Base-by-base conservation (phyloP, 306 rosid genomes). In the Trifolium subterraneum region DNA sequence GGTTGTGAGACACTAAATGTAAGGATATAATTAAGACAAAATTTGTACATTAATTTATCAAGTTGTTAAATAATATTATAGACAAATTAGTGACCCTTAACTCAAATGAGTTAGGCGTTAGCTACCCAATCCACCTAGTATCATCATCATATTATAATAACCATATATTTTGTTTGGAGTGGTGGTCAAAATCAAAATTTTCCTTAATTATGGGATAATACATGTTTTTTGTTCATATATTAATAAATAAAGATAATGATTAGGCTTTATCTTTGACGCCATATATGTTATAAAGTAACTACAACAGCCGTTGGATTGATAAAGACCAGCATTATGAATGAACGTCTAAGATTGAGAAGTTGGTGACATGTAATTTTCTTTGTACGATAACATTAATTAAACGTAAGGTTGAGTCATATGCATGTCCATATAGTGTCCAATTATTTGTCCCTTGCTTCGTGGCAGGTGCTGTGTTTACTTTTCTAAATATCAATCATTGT, bases 291-390 rank as follows among this genome's bases (percentile, higher is more conserved):
- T 10, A 18, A 51, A 38, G 22, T 31, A 70, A 25, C 20, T 7
- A 45, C 7, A 18, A 8, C 9, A 41, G 16, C 61, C 66, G 52
- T 74, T 58, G 2, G 31, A 74, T 74, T 38, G 7, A 64, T 5
- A 41, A 55, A 29, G 6, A 29, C 33, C 33, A 29, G 1, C 33
- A 29, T 29, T 29, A 29, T 29, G 33, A 29, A 63, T 68, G 18
- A 19, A 82, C 25, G 80, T 73, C 38, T 64, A 35, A 9, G 86
- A 74, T 82, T 61, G 58, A 39, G 10, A 3, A 35, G 9, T 6
- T 12, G 73, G 64, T 75, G 62, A 41, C 25, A 50, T 29, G 81
- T 60, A 66, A 65, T 80, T 71, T 72, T 73, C 71, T 75, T 75
- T 10, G 25, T 33, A 77, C 20, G 74, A 44, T 72, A 80, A 51